A percentile compares a stretch with the other conserved stretches of the same genome.
Evolutionary conservation across 2,329 filamentous ascomycete species (phyloP).

Genomic region (Parastagonospora avenae): DNA sequence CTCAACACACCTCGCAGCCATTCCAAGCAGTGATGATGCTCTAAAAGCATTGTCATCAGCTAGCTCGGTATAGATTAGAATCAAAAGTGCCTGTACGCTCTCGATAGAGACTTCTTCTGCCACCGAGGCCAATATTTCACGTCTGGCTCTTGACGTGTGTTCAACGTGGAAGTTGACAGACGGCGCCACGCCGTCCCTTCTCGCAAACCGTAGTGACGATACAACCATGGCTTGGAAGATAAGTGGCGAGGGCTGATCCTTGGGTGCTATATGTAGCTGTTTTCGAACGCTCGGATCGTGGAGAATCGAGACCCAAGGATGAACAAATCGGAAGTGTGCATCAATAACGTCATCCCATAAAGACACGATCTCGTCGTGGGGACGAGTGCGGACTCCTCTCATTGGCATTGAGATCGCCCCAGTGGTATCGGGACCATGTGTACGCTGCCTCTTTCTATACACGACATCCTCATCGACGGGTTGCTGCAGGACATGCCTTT

Average conservation of each 20-base stretch:
- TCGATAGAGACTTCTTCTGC: not conserved
- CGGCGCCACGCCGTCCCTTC: not conserved
- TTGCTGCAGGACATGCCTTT: not conserved
- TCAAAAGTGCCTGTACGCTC: not conserved
- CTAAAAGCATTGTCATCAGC: slow-evolving; percentile 1
- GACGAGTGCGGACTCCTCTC: not conserved
- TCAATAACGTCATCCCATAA: not conserved
- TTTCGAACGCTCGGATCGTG: slow-evolving; percentile 4
- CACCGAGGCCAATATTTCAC: not conserved
- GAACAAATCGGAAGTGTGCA: not conserved
- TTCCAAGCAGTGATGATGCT: not conserved
- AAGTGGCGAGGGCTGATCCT: not conserved
- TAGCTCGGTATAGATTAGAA: not conserved
- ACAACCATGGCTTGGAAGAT: slow-evolving; percentile 1
- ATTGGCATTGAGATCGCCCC: not conserved
- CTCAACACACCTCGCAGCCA: not conserved
- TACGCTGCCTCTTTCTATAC: not conserved
- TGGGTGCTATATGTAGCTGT: not conserved
- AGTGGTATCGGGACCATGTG: not conserved
- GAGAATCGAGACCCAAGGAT: slow-evolving; percentile 5
- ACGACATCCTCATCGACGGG: not conserved
- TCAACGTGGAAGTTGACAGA: not conserved
- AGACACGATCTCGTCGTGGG: not conserved
- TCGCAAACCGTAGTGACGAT: not conserved
- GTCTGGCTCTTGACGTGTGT: not conserved